Conservation (phyloP, 2,329 filamentous ascomycete genomes). For the Colletotrichum sp. region DNA sequence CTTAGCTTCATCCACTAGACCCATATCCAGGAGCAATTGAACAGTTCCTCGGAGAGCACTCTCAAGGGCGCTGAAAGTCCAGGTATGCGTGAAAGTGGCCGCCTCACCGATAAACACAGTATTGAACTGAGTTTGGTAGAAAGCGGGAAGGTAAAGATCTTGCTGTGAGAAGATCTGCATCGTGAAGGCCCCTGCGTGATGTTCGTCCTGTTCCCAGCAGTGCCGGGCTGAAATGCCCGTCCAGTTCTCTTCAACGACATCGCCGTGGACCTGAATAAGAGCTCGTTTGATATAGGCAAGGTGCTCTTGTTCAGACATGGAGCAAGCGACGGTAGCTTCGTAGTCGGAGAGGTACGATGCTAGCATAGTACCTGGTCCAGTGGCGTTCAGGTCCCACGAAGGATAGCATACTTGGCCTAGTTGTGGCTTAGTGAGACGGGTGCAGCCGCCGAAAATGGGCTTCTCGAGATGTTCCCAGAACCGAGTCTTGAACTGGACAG, state of each 20-base stretch:
- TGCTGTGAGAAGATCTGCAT: constrained; percentile 58
- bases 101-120: constrained; percentile 35
- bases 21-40: constrained; percentile 59
- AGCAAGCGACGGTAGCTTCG: constrained; percentile 42
- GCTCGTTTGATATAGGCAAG: constrained; percentile 57
- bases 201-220: constrained; percentile 63
- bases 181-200: constrained; percentile 62
- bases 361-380: constrained; percentile 55
- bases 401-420: constrained; percentile 59
- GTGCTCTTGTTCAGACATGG: constrained; percentile 53
- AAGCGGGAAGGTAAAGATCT: constrained; percentile 64
- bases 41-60: constrained; percentile 59
- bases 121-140: constrained; percentile 61
- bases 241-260: constrained; percentile 49
- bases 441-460: constrained; percentile 51
- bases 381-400: constrained; percentile 54
- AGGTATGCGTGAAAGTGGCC: constrained; percentile 62
- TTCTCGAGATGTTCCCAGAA: constrained; percentile 32
- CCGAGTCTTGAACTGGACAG: constrained; percentile 62
- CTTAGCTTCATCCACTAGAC: constrained; percentile 67
- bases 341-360: constrained; percentile 49
- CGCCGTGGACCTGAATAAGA: constrained; percentile 60
- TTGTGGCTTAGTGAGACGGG: constrained; percentile 47
- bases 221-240: constrained; percentile 61
- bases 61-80: constrained; percentile 56